Evolutionary conservation across 164 flowering plant species (phyloP), one percentile per base, ranked within the genome.

Genomic region (Vitis cinerea): DNA sequence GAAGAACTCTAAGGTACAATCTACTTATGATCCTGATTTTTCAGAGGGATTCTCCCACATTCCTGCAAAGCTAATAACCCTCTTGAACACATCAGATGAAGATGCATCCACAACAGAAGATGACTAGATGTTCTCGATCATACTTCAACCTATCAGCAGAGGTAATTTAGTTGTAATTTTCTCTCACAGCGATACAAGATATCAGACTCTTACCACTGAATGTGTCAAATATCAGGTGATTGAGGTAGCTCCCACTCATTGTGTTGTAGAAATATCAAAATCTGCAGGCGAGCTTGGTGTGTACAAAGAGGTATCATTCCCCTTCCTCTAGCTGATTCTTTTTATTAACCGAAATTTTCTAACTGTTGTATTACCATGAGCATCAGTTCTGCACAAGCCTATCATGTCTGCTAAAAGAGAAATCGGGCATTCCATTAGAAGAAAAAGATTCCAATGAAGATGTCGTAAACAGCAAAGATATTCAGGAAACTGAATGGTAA

Each of bases 231-330:
- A 50, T 58, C 81, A 90, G 94, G 92, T 89, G 57, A 87, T 83
- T 65, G 86, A 87, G 77, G 93, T 91, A 61, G 79, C 93, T 69
- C 97, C 97, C 13, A 78, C 81, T 19, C 78, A 86, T 71, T 89
- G 94, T 61, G 89, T 91, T 19, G 79, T 91, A 49, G 87, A 91
- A 78, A 77, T 91, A 75, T 89, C 91, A 73, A 87, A 81, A 75
- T 83, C 88, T 50, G 85, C 81, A 47, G 93, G 91, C 54, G 89
- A 87, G 54, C 77, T 84, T 29, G 65, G 70, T 50, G 70, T 78
- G 52, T 91, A 84, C 66, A 81, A 72, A 69, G 78, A 88, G 84
- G 94, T 88, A 85, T 6, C 13, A n/a, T 55, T 14, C 51, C 9
- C 6, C 8, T 67, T 63, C 30, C 19, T 61, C 29, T 61, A 59